These are phyloP conservation scores for Fomitopsis schrenkii DNA, from an alignment of 1,284 basidiomycete species.

Conservation along the genomic window DNA sequence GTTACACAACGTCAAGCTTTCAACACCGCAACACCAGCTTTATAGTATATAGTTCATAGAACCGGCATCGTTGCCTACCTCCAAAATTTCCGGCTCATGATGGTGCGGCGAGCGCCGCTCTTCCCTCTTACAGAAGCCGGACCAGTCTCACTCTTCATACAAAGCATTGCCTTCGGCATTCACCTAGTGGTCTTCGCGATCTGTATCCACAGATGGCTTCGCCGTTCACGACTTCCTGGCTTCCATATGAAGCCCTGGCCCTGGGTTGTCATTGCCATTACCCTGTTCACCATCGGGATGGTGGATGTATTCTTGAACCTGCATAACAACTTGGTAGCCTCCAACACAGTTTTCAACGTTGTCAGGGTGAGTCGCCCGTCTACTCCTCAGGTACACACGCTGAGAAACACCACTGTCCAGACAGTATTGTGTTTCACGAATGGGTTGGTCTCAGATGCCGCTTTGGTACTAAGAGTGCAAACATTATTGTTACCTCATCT, in stretches of 20 bases:
- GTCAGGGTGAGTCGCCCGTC: constrained; percentile 2
- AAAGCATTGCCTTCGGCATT: background rate
- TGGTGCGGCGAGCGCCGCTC: background rate
- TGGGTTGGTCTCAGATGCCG: background rate
- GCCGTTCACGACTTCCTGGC: background rate
- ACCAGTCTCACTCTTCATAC: constrained; percentile 1
- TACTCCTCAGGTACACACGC: background rate
- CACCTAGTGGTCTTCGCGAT: background rate
- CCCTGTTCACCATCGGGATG: constrained; percentile 11
- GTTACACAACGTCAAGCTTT: too few relatives aligned
- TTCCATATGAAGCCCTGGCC: constrained; percentile 2
- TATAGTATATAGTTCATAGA: background rate
- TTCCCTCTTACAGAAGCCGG: background rate
- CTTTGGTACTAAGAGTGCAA: background rate
- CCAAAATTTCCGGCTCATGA: background rate
- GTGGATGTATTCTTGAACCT: constrained; percentile 18
- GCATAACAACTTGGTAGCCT: constrained; percentile 19
- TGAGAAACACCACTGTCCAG: background rate
- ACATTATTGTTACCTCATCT: background rate
- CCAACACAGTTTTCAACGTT: constrained; percentile 21
- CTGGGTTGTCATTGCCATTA: constrained; percentile 8
- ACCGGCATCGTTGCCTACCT: background rate
- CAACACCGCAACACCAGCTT: too few relatives aligned
- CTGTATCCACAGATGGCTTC: background rate
- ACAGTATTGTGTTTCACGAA: background rate